Evolutionary conservation across 2,329 filamentous ascomycete genomes (phyloP).

Genomic region (Lithohypha guttulata): DNA sequence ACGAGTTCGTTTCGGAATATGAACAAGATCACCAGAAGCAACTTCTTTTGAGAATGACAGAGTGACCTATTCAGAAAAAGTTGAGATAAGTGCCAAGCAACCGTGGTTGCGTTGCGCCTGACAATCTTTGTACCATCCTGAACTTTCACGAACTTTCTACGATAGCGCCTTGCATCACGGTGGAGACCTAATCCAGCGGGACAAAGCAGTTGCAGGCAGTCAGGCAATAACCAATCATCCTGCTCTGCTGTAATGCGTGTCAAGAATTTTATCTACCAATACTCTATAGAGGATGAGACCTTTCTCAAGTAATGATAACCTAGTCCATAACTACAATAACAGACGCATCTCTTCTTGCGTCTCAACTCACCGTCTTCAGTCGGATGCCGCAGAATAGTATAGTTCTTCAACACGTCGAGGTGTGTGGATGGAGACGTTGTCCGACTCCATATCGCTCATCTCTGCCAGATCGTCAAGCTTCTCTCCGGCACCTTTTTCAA

Average conservation of each 20-base stretch:
- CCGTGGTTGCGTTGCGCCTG: constrained; percentile 6
- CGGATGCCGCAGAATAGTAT: not conserved
- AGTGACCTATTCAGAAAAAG: not conserved
- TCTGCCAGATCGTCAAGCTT: constrained; percentile 16
- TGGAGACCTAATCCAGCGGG: not conserved
- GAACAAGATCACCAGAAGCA: too few species aligned
- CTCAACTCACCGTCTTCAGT: too few species aligned
- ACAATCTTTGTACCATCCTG: constrained; percentile 6
- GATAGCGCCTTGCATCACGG: constrained; percentile 2
- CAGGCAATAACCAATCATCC: too few species aligned
- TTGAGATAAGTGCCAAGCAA: constrained; percentile 5
- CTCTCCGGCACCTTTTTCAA: constrained; percentile 5
- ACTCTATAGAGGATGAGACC: too few species aligned
- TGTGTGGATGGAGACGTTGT: constrained; percentile 20
- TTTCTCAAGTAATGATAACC: too few species aligned
- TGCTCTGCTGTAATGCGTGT: too few species aligned
- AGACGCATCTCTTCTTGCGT: too few species aligned
- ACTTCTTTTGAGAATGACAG: too few species aligned
- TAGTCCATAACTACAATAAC: too few species aligned
- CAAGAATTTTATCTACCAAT: too few species aligned
- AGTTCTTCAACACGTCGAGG: constrained; percentile 11
- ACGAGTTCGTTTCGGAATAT: too few species aligned
- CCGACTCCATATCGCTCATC: constrained; percentile 20
- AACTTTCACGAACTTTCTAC: constrained; percentile 12
- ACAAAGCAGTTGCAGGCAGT: too few species aligned